Conservation (phyloP, 371 early-diverging fungal species). For the Umbelopsis sp. region DNA sequence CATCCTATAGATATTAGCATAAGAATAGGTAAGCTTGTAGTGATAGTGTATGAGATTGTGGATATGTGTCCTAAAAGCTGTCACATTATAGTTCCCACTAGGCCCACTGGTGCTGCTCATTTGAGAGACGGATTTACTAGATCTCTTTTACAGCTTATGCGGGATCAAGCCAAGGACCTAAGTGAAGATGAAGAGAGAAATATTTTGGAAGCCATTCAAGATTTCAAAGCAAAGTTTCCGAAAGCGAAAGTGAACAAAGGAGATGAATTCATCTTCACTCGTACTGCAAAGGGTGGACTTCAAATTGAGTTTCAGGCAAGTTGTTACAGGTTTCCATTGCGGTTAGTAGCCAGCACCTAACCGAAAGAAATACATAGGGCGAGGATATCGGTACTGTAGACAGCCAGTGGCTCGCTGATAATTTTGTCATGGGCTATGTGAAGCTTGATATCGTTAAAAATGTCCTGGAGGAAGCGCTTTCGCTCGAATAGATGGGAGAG, state of each 20-base stretch:
- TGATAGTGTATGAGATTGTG: no score
- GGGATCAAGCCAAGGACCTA: conserved; percentile 35
- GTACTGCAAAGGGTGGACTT: conserved; percentile 59
- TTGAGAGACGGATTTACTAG: conserved; percentile 74
- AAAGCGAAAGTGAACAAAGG: conserved; percentile 62
- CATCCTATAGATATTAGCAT: conserved; percentile 51
- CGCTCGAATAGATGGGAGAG: not conserved
- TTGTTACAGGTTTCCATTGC: not conserved
- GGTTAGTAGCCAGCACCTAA: not conserved
- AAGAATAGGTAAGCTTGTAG: conserved; percentile 39
- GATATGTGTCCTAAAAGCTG: not conserved
- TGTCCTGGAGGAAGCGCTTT: not conserved
- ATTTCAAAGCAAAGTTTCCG: conserved; percentile 67
- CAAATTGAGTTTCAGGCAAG: conserved; percentile 62
- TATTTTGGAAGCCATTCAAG: conserved; percentile 57
- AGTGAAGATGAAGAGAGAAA: conserved; percentile 50
- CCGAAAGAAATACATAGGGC: conserved; percentile 38
- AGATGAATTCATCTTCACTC: conserved; percentile 65
- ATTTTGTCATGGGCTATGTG: conserved; percentile 69
- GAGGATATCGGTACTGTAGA: conserved; percentile 54
- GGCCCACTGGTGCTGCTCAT: conserved; percentile 69
- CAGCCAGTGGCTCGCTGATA: conserved; percentile 64
- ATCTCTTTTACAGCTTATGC: conserved; percentile 55
- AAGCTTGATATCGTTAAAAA: conserved; percentile 27
- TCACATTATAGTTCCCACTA: conserved; percentile 49